phyloP scores from a whole-genome alignment of 2,329 filamentous ascomycete genomes.

The Venturiaceae sp. region DNA sequence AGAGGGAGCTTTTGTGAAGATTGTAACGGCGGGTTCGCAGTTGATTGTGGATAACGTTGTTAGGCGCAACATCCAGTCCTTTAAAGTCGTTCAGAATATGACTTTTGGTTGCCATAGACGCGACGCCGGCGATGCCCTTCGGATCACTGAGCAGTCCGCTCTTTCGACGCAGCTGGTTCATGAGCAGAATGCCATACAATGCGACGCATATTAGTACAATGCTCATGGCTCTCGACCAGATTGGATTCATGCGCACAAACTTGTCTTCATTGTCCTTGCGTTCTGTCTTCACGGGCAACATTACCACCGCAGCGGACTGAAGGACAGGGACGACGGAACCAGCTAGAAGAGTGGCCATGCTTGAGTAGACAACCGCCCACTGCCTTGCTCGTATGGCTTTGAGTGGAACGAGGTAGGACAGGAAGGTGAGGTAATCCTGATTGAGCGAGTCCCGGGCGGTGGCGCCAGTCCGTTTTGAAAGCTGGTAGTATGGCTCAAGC shows the following conservation, averaged over 20 bases:
- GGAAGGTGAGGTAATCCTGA: constrained; percentile 62
- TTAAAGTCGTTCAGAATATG: constrained; percentile 68
- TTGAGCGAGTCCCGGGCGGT: constrained; percentile 49
- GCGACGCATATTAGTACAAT: constrained; percentile 48
- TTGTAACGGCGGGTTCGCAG: constrained; percentile 59
- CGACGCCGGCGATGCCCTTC: constrained; percentile 63
- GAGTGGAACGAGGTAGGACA: constrained; percentile 56
- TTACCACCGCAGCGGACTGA: constrained; percentile 51
- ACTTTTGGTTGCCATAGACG: constrained; percentile 63
- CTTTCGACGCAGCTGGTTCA: constrained; percentile 52
- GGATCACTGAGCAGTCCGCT: constrained; percentile 60
- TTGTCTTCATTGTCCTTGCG: constrained; percentile 36
- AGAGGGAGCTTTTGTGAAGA: constrained; percentile 60
- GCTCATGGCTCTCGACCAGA: constrained; percentile 55
- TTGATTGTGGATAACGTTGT: constrained; percentile 56
- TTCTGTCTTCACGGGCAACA: constrained; percentile 44
- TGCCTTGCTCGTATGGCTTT: constrained; percentile 53
- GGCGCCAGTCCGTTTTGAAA: constrained; percentile 24
- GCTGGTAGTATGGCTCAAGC: constrained; percentile 39
- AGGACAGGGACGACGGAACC: constrained; percentile 61
- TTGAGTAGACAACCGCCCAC: constrained; percentile 59
- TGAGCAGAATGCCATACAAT: constrained; percentile 44
- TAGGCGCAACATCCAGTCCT: constrained; percentile 57
- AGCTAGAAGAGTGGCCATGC: constrained; percentile 53
- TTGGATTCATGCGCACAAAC: constrained; percentile 43